Conservation (phyloP, 169 alveolate genomes). For the Plasmodium cynomolgi region DNA sequence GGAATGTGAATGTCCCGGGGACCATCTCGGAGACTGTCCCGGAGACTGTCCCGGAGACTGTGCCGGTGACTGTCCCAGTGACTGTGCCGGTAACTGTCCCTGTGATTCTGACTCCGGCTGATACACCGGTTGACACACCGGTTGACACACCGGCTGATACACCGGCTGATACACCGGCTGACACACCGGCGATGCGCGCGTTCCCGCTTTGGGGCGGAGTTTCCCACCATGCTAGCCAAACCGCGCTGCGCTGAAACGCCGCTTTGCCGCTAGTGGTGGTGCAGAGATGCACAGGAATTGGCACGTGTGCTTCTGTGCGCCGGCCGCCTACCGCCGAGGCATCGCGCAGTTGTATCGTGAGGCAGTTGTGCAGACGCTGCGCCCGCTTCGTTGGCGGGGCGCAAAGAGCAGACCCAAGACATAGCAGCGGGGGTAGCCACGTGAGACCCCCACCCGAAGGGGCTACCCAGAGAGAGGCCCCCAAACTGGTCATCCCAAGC, state of each 20-base stretch:
- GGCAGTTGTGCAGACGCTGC: not conserved
- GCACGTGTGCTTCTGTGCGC: not conserved
- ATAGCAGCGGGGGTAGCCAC: not conserved
- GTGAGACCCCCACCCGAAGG: not conserved
- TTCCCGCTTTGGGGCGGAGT: not conserved
- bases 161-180: too few species aligned
- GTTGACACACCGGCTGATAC: too few species aligned
- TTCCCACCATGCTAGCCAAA: not conserved
- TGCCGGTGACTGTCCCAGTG: not conserved
- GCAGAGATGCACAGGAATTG: not conserved
- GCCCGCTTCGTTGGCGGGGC: not conserved
- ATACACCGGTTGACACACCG: too few species aligned
- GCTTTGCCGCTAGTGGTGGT: not conserved
- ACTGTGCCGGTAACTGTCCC: not conserved
- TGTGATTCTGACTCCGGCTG: not conserved
- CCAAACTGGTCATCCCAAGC: too few species aligned
- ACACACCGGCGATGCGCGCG: not conserved
- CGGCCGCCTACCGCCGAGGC: not conserved
- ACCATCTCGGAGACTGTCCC: not conserved
- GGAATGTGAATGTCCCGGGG: not conserved
- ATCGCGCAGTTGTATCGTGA: too few species aligned
- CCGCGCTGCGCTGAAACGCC: not conserved
- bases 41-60: not conserved
- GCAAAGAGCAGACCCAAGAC: not conserved
- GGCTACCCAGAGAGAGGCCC: too few species aligned